Percentiles rank a stretch among this genome's conserved stretches.
phyloP scores from a whole-genome alignment of 192 early-diverging fungal species.

The Radiomyces spectabilis region DNA sequence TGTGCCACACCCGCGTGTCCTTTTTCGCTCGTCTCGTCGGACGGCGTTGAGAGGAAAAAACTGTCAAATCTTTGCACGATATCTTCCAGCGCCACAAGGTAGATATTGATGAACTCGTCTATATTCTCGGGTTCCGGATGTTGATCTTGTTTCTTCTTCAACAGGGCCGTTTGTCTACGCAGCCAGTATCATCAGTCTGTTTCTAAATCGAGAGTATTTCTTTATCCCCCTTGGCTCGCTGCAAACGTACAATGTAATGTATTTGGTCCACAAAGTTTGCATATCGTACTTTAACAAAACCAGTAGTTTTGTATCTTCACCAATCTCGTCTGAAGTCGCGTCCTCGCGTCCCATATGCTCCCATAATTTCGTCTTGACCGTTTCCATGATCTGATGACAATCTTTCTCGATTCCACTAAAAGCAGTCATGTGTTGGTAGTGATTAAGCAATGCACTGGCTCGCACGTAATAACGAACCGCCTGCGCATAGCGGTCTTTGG shows the following conservation, averaged over 20 bases:
- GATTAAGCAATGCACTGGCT: slow-evolving; percentile 62
- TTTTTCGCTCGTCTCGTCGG: no score
- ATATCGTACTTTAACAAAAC: slow-evolving; percentile 36
- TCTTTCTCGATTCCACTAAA: slow-evolving; percentile 78
- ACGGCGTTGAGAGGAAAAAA: no score
- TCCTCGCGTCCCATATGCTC: slow-evolving; percentile 33
- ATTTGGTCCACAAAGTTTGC: slow-evolving; percentile 30
- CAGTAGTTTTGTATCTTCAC: slow-evolving; percentile 41
- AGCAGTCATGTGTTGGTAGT: slow-evolving; percentile 68
- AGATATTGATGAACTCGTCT: neutral
- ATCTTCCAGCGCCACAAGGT: slow-evolving; percentile 4
- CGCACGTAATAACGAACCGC: slow-evolving; percentile 73
- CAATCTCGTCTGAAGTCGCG: slow-evolving; percentile 35
- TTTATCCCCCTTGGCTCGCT: neutral
- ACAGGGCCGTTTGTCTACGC: slow-evolving; percentile 9
- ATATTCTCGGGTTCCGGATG: neutral
- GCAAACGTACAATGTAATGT: slow-evolving; percentile 35
- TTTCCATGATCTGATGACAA: slow-evolving; percentile 70
- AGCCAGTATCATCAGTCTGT: no score
- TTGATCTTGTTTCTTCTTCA: slow-evolving; percentile 3
- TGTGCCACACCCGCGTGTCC: no score
- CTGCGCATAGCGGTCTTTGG: slow-evolving; percentile 52
- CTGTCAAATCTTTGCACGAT: neutral
- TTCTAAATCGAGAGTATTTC: neutral
- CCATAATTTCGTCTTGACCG: slow-evolving; percentile 56